These are phyloP conservation scores for Fusarium pilosicola DNA, from an alignment of 2,329 filamentous ascomycete species.

Conservation along the genomic window DNA sequence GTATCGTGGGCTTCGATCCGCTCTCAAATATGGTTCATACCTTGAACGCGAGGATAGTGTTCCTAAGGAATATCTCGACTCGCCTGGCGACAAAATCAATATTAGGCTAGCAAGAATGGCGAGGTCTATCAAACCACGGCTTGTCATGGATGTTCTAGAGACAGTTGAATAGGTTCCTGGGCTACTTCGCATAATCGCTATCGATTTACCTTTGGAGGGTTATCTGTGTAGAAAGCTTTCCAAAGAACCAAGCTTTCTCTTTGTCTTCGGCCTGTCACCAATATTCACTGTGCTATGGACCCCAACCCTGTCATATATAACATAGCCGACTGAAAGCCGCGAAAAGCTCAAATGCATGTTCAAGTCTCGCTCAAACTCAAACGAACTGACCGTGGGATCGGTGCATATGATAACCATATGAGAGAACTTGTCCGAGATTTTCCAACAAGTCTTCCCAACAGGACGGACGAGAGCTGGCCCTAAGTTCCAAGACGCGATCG, in stretches of 20 bases:
- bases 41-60: not conserved
- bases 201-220: too few species aligned
- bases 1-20: not conserved
- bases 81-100: not conserved
- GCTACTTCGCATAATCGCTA: not conserved
- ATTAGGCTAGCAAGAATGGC: not conserved
- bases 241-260: not conserved
- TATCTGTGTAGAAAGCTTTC: not conserved
- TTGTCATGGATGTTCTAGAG: not conserved
- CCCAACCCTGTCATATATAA: not conserved
- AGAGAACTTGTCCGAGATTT: too few species aligned
- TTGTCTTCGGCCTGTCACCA: not conserved
- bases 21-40: not conserved
- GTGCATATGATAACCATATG: not conserved
- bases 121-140: not conserved
- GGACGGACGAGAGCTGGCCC: too few species aligned
- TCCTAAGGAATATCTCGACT: not conserved
- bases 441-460: too few species aligned
- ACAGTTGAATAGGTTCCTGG: not conserved
- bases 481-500: too few species aligned
- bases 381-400: not conserved
- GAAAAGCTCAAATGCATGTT: not conserved
- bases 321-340: not conserved
- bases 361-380: not conserved
- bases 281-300: not conserved